Evolutionary conservation across 164 flowering plant genomes (phyloP).

Genomic region (Malania oleifera): DNA sequence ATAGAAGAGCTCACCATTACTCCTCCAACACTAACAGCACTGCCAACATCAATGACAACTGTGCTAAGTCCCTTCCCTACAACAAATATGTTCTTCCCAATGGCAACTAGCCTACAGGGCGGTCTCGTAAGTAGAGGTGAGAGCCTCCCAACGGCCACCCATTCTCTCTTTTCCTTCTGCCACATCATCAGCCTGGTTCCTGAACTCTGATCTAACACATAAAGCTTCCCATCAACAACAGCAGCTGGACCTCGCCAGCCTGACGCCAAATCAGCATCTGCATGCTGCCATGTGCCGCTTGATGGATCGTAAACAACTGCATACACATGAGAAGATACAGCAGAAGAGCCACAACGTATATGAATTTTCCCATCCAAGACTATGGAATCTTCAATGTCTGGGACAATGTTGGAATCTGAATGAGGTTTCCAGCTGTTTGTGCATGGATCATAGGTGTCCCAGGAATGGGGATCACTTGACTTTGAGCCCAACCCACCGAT

Average conservation of each 20-base stretch:
- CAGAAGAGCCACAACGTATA: constrained; percentile 42
- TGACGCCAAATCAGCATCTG: constrained; percentile 49
- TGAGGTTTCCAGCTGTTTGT: constrained; percentile 41
- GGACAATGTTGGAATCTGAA: constrained; percentile 41
- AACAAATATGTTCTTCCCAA: constrained; percentile 56
- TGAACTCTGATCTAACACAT: constrained; percentile 68
- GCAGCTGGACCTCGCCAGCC: constrained; percentile 86
- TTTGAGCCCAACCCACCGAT: constrained; percentile 66
- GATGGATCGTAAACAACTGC: constrained; percentile 53
- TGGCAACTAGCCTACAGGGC: constrained; percentile 70
- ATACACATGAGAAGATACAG: constrained; percentile 29
- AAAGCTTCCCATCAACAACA: constrained; percentile 54
- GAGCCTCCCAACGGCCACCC: constrained; percentile 65
- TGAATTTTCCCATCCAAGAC: constrained; percentile 65
- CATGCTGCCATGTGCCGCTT: constrained; percentile 50
- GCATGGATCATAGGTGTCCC: constrained; percentile 57
- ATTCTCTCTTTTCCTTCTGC: constrained; percentile 46
- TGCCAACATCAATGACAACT: constrained; percentile 51
- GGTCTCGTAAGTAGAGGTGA: constrained; percentile 55
- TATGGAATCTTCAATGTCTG: constrained; percentile 59
- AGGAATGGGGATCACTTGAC: constrained; percentile 46
- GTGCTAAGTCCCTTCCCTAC: constrained; percentile 76
- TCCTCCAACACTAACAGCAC: constrained; percentile 31
- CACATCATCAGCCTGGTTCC: constrained; percentile 77
- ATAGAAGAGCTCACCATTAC: constrained; percentile 57